Evolutionary conservation across 129 eudicot genomes (phyloP), one percentile per base, ranked within the genome.

Genomic region (Smallanthus sonchifolius): DNA sequence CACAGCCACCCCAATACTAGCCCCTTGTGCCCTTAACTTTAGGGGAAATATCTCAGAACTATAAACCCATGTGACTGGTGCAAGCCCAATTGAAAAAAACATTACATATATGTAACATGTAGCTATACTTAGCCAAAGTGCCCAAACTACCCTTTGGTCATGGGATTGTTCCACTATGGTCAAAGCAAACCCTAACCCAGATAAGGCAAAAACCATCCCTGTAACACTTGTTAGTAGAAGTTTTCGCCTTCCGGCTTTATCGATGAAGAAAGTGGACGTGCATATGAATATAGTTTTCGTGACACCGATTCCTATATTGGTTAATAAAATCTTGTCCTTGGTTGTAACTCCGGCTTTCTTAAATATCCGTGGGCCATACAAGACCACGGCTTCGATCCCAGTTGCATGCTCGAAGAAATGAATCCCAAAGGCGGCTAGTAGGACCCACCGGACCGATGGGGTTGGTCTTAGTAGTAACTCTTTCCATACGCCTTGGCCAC

Each of bases 401-500:
- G 89, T 81, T 7, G 96, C 95, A 1, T 92, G 98, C 78, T 92
- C 88, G 60, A 92, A 92, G 81, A 92, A 89, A 83, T 92, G 96
- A 17, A 92, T 82, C 1, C 96, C 98, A 15, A 92, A 51, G 0
- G 87, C 91, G 0, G 92, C 96, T 32, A 92, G 42, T 15, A 92
- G 67, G 51, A 89, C 81, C 88, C 95, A 73, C 1, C 96, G 88
- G 51, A 89, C 93, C 0, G 84, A 49, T 2, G 91, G 92, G 1
- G 88, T 79, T 13, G 97, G 97, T 24, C 80, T 74, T 13, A 89
- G 35, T 3, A 89, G 8, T 32, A 92, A 47, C 30, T 92, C 95
- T 54, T 83, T 86, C 96, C 96, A 92, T 0, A 87, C 81, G 2
- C 85, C 85, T 67, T 79, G 65, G 2, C 85, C 86, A 15, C 65